Evolutionary conservation across 768 basidiomycete genomes (phyloP).

Genomic region (Leccinum sublutescens): DNA sequence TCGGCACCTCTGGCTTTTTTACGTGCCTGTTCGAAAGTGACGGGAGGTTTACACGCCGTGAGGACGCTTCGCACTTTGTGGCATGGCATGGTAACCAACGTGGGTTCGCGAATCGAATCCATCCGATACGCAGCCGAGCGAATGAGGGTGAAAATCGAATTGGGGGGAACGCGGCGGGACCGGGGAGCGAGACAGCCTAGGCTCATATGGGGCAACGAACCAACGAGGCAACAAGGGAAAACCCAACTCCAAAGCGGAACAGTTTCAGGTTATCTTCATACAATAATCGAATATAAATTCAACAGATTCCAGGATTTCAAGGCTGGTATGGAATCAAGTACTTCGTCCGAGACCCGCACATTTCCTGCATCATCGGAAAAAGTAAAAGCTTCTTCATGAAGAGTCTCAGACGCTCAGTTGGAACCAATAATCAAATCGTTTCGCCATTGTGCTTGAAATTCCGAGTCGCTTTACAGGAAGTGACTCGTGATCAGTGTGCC

Average conservation of each 20-base stretch:
- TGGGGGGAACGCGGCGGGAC: not conserved
- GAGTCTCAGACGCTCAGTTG: not conserved
- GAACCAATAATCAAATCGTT: not conserved
- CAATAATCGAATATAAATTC: not conserved
- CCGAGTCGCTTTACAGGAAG: not conserved
- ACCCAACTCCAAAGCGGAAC: not conserved
- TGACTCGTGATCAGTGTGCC: not conserved
- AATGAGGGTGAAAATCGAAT: not conserved
- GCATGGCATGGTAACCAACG: slow-evolving; percentile 9
- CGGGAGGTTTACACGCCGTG: slow-evolving; percentile 4
- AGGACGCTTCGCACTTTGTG: slow-evolving; percentile 11
- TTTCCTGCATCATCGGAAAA: not conserved
- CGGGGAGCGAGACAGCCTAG: not conserved
- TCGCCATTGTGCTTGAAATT: not conserved
- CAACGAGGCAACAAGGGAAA: not conserved
- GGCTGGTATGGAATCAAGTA: not conserved
- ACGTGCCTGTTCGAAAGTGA: slow-evolving; percentile 13
- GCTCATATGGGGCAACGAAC: not conserved
- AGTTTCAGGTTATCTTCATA: not conserved
- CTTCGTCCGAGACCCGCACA: not conserved
- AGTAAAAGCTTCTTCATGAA: not conserved
- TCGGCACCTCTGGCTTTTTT: not conserved
- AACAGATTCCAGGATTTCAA: not conserved
- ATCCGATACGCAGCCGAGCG: not conserved
- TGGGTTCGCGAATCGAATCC: not conserved